Evolutionary conservation across 1,284 basidiomycete species (phyloP).

Genomic region (Bondarzewia mesenterica): DNA sequence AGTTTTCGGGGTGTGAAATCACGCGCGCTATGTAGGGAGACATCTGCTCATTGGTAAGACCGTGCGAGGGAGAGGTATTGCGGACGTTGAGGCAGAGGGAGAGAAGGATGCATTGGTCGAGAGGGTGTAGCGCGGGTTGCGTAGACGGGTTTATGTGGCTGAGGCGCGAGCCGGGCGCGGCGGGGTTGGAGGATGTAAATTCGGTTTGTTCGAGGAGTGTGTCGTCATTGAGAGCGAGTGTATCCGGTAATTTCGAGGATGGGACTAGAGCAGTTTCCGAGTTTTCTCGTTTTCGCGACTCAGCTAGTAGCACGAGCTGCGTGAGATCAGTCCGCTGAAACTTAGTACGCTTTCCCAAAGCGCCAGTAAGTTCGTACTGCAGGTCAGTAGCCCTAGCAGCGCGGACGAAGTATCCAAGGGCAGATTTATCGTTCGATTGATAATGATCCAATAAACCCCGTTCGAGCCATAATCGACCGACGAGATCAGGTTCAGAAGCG

Average conservation of each 20-base stretch:
- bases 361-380: slow-evolving; percentile 89
- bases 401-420: slow-evolving; percentile 73
- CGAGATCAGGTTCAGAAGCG: slow-evolving; percentile 49
- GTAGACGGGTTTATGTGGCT: slow-evolving; percentile 70
- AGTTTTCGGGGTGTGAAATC: slow-evolving; percentile 81
- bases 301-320: slow-evolving; percentile 91
- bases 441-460: slow-evolving; percentile 75
- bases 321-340: slow-evolving; percentile 84
- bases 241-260: slow-evolving; percentile 55
- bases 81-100: slow-evolving; percentile 85
- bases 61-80: slow-evolving; percentile 81
- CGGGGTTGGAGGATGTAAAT: slow-evolving; percentile 68
- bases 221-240: slow-evolving; percentile 88
- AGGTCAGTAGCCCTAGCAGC: slow-evolving; percentile 77
- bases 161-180: slow-evolving; percentile 35
- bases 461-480: slow-evolving; percentile 71
- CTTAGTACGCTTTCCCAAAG: slow-evolving; percentile 87
- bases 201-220: slow-evolving; percentile 92
- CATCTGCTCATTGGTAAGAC: slow-evolving; percentile 87
- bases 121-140: slow-evolving; percentile 82
- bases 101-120: slow-evolving; percentile 88
- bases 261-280: slow-evolving; percentile 5
- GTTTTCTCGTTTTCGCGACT: slow-evolving; percentile 57
- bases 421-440: slow-evolving; percentile 68
- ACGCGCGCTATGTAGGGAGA: slow-evolving; percentile 83